These are phyloP conservation scores for Vaccinium darrowii DNA, from an alignment of 148 eudicot genomes.

Conservation along the genomic window DNA sequence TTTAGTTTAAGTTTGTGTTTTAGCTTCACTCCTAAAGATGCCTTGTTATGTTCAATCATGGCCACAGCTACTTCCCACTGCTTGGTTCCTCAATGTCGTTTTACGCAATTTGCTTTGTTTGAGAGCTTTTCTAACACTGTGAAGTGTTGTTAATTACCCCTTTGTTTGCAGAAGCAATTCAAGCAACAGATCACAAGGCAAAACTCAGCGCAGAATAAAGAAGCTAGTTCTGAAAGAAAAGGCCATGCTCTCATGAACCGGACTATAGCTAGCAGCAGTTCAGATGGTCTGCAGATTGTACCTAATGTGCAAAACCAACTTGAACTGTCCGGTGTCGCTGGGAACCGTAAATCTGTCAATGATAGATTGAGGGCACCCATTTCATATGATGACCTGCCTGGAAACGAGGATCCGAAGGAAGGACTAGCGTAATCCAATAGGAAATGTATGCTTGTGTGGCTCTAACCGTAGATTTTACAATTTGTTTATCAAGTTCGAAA, in stretches of 20 bases:
- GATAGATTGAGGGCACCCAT: slow-evolving; percentile 64
- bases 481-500: not conserved
- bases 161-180: slow-evolving; percentile 58
- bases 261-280: slow-evolving; percentile 1
- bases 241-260: slow-evolving; percentile 10
- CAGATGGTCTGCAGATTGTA: slow-evolving; percentile 24
- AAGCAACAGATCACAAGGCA: slow-evolving; percentile 29
- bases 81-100: not conserved
- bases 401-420: slow-evolving; percentile 29
- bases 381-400: slow-evolving; percentile 65
- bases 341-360: slow-evolving; percentile 41
- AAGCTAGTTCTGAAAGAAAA: slow-evolving; percentile 22
- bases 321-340: slow-evolving; percentile 18
- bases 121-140: not conserved
- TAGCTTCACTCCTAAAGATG: not conserved
- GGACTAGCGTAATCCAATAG: slow-evolving; percentile 16
- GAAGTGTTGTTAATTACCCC: not conserved
- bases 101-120: not conserved
- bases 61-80: not conserved
- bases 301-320: slow-evolving; percentile 18
- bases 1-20: not conserved
- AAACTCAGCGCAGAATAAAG: slow-evolving; percentile 17
- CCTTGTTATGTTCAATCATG: not conserved
- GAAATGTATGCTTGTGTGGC: not conserved
- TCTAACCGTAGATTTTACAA: not conserved